A percentile compares a stretch with the other conserved stretches of the same genome.
phyloP scores from a whole-genome alignment of 257 asterid genomes.

The Pogostemon cablin region DNA sequence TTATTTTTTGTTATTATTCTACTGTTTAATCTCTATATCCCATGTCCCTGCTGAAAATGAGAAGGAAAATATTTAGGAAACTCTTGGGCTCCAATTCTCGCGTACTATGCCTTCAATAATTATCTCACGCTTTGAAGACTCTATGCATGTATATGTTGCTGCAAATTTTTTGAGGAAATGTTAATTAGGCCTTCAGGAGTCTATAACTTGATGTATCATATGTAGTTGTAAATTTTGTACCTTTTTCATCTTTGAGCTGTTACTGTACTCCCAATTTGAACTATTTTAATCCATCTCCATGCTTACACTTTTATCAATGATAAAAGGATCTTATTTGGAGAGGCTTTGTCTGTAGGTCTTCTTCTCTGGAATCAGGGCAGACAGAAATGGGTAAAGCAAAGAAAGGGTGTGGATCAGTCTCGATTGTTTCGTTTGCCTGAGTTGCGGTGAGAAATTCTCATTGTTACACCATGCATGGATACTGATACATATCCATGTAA shows the following conservation, averaged over 20 bases:
- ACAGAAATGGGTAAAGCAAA: constrained; percentile 65
- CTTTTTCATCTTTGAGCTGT: background rate
- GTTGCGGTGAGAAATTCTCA: constrained; percentile 48
- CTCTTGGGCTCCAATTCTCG: background rate
- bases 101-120: constrained; percentile 13
- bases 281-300: background rate
- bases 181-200: background rate
- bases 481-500: background rate
- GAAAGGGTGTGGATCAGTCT: constrained; percentile 36
- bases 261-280: background rate
- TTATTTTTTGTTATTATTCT: background rate
- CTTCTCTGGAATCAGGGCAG: constrained; percentile 72
- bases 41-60: constrained; percentile 32
- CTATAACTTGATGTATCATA: constrained; percentile 2
- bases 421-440: constrained; percentile 49
- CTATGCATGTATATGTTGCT: background rate
- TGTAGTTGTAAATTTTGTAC: constrained; percentile 4
- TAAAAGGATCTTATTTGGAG: constrained; percentile 28
- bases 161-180: background rate
- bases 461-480: background rate
- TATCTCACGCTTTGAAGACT: background rate
- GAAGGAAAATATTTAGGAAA: background rate
- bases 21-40: constrained; percentile 7
- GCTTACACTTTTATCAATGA: background rate
- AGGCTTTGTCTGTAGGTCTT: constrained; percentile 52